Evolutionary conservation across 768 basidiomycete species (phyloP).

Genomic region (Calocybe cyanea): DNA sequence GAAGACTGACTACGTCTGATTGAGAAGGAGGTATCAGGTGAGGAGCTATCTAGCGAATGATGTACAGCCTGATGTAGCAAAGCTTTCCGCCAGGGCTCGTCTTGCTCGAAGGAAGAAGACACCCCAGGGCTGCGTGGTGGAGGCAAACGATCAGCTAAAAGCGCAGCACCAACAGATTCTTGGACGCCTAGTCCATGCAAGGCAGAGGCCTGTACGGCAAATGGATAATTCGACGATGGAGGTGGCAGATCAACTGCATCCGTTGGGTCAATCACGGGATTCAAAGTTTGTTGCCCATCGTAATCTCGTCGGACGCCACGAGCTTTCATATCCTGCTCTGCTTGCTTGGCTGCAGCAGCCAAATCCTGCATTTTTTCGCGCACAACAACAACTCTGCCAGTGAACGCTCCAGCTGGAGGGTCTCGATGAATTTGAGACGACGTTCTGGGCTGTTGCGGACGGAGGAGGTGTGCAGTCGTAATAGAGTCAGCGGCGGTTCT

Average conservation of each 20-base stretch:
- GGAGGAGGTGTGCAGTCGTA: slow-evolving; percentile 34
- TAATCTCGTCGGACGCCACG: slow-evolving; percentile 47
- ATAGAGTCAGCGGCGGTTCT: slow-evolving; percentile 68
- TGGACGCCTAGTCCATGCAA: slow-evolving; percentile 68
- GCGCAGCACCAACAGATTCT: slow-evolving; percentile 71
- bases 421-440: slow-evolving; percentile 34
- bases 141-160: slow-evolving; percentile 72
- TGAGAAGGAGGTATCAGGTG: slow-evolving; percentile 44
- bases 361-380: slow-evolving; percentile 78
- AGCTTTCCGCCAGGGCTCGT: slow-evolving; percentile 73
- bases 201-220: slow-evolving; percentile 73
- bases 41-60: slow-evolving; percentile 58
- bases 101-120: slow-evolving; percentile 50
- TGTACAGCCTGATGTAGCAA: slow-evolving; percentile 76
- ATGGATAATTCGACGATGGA: slow-evolving; percentile 63
- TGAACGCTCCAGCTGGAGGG: slow-evolving; percentile 30
- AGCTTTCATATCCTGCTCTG: slow-evolving; percentile 65
- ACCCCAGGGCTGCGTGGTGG: slow-evolving; percentile 60
- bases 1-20: slow-evolving; percentile 32
- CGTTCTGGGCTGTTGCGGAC: slow-evolving; percentile 30
- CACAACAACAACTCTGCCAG: slow-evolving; percentile 74
- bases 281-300: slow-evolving; percentile 34
- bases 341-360: slow-evolving; percentile 65
- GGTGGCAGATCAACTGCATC: slow-evolving; percentile 79
- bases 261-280: slow-evolving; percentile 76